These are phyloP conservation scores for Didymellaceae sp. DNA, from an alignment of 2,329 filamentous ascomycete genomes.

Conservation along the genomic window DNA sequence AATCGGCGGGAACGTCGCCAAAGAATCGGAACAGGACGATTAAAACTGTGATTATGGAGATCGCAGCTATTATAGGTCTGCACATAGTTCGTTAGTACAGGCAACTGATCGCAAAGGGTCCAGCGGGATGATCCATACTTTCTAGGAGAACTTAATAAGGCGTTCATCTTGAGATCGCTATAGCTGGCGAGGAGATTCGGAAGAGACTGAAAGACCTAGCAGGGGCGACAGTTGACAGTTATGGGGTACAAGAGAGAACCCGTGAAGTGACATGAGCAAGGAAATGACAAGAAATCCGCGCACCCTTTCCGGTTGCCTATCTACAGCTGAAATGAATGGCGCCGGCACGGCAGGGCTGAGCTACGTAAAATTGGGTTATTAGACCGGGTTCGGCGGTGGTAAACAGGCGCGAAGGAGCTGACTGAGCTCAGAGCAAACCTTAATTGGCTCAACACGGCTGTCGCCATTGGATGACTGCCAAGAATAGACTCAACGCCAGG, in stretches of 20 bases:
- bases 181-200: conserved; percentile 4
- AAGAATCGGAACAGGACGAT: conserved; percentile 35
- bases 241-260: background rate
- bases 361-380: conserved; percentile 10
- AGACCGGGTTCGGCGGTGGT: conserved; percentile 8
- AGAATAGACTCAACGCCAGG: conserved; percentile 6
- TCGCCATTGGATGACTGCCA: background rate
- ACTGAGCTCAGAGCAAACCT: background rate
- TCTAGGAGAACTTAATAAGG: conserved; percentile 8
- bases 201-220: conserved; percentile 8
- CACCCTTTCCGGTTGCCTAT: conserved; percentile 14
- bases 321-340: conserved; percentile 14
- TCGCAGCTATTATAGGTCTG: conserved; percentile 32
- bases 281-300: conserved; percentile 12
- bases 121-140: conserved; percentile 3
- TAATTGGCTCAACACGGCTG: background rate
- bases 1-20: conserved; percentile 33
- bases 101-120: background rate
- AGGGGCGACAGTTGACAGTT: conserved; percentile 7
- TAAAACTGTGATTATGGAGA: conserved; percentile 27
- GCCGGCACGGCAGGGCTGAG: conserved; percentile 11
- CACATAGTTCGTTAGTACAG: background rate
- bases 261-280: conserved; percentile 13
- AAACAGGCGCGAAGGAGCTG: background rate
- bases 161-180: conserved; percentile 6